Evolutionary conservation across 768 basidiomycete species (phyloP).

Genomic region (Lentinula boryana): DNA sequence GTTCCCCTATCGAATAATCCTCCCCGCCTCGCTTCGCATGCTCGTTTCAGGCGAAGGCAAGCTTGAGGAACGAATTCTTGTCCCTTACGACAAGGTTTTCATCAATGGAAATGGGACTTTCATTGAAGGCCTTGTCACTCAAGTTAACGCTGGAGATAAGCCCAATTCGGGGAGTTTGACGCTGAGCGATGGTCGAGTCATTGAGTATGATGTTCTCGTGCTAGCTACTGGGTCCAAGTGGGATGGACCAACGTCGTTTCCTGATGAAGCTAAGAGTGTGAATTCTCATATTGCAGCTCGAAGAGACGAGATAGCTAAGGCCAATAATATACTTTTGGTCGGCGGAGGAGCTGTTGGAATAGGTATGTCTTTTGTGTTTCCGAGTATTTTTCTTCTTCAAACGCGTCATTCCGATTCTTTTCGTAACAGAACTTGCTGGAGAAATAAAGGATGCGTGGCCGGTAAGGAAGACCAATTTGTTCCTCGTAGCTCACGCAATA

Average conservation of each 20-base stretch:
- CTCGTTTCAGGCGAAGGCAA: constrained; percentile 36
- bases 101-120: constrained; percentile 38
- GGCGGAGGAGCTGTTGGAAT: constrained; percentile 56
- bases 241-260: constrained; percentile 45
- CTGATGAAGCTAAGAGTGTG: constrained; percentile 27
- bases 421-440: constrained; percentile 17
- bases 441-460: constrained; percentile 18
- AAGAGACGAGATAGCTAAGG: constrained; percentile 27
- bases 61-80: constrained; percentile 25
- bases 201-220: constrained; percentile 52
- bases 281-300: constrained; percentile 20
- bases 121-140: constrained; percentile 32
- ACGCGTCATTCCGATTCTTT: background rate
- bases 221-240: constrained; percentile 54
- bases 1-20: constrained; percentile 42
- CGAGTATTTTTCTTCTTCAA: constrained; percentile 6
- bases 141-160: constrained; percentile 19
- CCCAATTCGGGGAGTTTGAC: constrained; percentile 38
- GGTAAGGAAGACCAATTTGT: constrained; percentile 11
- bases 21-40: constrained; percentile 48
- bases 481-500: too few relatives aligned
- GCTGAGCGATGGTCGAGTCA: constrained; percentile 41
- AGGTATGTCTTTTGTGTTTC: constrained; percentile 21
- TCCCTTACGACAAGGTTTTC: constrained; percentile 39
- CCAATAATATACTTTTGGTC: constrained; percentile 41